phyloP scores from a whole-genome alignment of 192 early-diverging fungal genomes.

The Coemansia sp. region DNA sequence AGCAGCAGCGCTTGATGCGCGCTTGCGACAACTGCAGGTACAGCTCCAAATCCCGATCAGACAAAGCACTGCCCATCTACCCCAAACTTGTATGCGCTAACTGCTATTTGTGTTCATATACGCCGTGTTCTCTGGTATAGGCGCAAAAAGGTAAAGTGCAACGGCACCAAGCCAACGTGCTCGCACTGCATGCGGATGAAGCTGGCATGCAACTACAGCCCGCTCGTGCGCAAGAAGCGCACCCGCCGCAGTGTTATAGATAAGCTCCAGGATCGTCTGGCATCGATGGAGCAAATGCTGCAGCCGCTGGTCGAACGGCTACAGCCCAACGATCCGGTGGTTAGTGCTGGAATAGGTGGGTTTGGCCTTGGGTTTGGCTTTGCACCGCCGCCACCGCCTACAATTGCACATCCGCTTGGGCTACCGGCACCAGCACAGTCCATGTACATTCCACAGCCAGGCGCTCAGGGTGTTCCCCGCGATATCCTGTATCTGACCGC shows the following conservation, averaged over 20 bases:
- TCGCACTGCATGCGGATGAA: constrained; percentile 53
- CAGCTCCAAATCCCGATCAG: neutral
- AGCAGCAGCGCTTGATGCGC: constrained; percentile 50
- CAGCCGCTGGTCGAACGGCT: constrained; percentile 55
- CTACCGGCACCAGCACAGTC: constrained; percentile 8
- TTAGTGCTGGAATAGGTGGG: constrained; percentile 24
- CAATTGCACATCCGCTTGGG: constrained; percentile 40
- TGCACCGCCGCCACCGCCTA: constrained; percentile 35
- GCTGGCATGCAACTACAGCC: constrained; percentile 56
- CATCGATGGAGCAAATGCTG: constrained; percentile 57
- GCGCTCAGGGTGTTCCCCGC: constrained; percentile 9
- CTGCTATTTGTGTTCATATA: neutral
- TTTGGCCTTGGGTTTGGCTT: constrained; percentile 41
- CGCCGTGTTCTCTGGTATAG: constrained; percentile 8
- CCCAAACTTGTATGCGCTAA: neutral
- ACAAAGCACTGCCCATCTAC: too few species aligned
- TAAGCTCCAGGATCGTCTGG: constrained; percentile 51
- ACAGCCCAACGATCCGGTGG: constrained; percentile 48
- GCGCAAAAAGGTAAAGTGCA: constrained; percentile 57
- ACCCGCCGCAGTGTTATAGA: constrained; percentile 53
- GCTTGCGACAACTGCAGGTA: constrained; percentile 55
- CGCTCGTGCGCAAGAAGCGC: constrained; percentile 55
- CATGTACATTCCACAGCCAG: constrained; percentile 9
- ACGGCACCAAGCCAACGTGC: constrained; percentile 53
- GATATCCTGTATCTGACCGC: constrained; percentile 3